phyloP scores from a whole-genome alignment of 768 basidiomycete genomes.

The Lentinus brumalis region DNA sequence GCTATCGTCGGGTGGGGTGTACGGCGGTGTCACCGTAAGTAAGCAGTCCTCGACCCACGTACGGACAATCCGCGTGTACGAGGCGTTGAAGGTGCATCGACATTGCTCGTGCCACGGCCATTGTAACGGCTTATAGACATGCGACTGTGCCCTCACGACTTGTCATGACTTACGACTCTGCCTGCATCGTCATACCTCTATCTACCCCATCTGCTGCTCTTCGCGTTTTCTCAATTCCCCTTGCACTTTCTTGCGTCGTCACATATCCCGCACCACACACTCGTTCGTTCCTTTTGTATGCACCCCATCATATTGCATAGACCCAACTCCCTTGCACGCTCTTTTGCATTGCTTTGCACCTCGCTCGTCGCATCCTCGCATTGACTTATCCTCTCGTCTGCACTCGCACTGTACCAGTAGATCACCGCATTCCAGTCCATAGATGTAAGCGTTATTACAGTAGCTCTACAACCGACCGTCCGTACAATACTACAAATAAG shows the following conservation, averaged over 20 bases:
- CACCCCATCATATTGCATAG: not conserved
- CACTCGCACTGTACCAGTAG: slow-evolving; percentile 4
- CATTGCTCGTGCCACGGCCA: slow-evolving; percentile 2
- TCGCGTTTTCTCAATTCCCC: not conserved
- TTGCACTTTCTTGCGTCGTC: not conserved
- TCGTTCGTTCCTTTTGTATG: not conserved
- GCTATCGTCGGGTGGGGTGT: not conserved
- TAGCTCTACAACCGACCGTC: slow-evolving; percentile 14
- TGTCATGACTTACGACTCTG: not conserved
- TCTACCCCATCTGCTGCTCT: not conserved
- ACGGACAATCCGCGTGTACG: slow-evolving; percentile 25
- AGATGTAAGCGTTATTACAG: slow-evolving; percentile 15
- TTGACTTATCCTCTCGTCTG: slow-evolving; percentile 1
- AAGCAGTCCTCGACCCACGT: slow-evolving; percentile 17
- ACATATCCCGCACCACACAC: not conserved
- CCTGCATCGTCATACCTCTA: not conserved
- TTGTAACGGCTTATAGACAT: not conserved
- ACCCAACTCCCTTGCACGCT: no score
- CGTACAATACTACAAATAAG: slow-evolving; percentile 19
- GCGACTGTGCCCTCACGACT: not conserved
- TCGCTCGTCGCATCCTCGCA: not conserved
- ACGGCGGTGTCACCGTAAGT: slow-evolving; percentile 9
- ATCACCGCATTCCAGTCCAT: not conserved
- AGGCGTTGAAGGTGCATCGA: slow-evolving; percentile 17
- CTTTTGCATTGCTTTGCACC: no score